Evolutionary conservation across 345 rosid genomes (phyloP).

Genomic region (Syzygium aqueum): DNA sequence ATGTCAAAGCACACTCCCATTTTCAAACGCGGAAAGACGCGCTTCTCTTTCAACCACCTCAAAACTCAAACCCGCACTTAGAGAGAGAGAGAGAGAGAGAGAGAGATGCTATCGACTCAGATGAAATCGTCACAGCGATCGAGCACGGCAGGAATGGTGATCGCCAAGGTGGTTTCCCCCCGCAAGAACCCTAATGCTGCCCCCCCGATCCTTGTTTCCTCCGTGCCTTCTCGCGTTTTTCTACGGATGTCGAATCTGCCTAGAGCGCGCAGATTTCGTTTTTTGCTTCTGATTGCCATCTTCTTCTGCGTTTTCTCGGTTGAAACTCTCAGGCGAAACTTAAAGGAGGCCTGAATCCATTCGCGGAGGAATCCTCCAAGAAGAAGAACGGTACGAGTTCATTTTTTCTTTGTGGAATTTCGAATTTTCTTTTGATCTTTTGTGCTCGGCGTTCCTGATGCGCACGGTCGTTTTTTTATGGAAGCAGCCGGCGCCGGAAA

Average conservation of each 20-base stretch:
- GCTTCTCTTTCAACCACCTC: not conserved
- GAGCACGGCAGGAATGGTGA: not conserved
- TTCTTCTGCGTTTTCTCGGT: not conserved
- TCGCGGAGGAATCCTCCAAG: constrained; percentile 3
- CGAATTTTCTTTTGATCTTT: not conserved
- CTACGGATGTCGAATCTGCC: not conserved
- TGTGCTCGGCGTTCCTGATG: not conserved
- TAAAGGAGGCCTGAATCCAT: not conserved
- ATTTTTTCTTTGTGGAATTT: not conserved
- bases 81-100: not conserved
- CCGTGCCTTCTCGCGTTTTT: not conserved
- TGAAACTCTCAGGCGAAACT: not conserved
- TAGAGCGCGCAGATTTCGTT: not conserved
- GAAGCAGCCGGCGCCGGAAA: constrained; percentile 21
- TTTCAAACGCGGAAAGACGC: not conserved
- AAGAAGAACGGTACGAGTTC: constrained; percentile 2
- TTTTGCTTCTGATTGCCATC: not conserved
- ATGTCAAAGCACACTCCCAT: not conserved
- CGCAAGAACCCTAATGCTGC: not conserved
- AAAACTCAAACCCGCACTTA: not conserved
- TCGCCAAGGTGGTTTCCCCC: not conserved
- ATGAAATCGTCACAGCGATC: not conserved
- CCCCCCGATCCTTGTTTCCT: not conserved
- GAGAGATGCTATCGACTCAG: not conserved
- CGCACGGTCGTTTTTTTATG: not conserved